Base-by-base conservation (phyloP, 805 yeast genomes). In the Lipomyces starkeyi region DNA sequence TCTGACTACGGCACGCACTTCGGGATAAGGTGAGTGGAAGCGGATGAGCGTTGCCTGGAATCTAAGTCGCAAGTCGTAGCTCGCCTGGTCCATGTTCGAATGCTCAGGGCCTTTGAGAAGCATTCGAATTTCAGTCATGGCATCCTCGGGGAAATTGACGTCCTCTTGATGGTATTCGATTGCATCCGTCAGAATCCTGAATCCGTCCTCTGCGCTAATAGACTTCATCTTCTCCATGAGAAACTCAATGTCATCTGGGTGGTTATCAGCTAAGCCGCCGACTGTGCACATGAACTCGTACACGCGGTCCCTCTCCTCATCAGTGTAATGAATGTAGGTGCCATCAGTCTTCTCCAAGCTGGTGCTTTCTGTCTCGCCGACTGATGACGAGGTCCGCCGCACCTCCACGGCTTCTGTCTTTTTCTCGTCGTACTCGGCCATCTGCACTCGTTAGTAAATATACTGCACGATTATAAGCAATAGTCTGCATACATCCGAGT, bases 1-100 rank as follows among this genome's bases (percentile, higher is more conserved):
- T 40, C 81, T 83, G 9, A 83, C 82, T 27, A 86, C 83, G 14
- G 87, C 83, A 57, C 87, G 73, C 34, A 85, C 84, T 73, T 84
- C 87, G 5, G 87, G 85, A 66, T 84, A 84, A 7, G 67, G 61
- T 17, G 70, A 66, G n/a, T 59, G 29, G 35, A 43, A 62, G 25
- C 56, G 9, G 52, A 63, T 63, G 32, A 66, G 34, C n/a, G 64
- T 59, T 22, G 68, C 68, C 55, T 64, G 43, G 20, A 64, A 25
- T 52, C 64, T 14, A 4, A 62, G n/a, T 17, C 58, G 64, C 22
- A 64, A 58, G 22, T 64, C 64, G 17, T 63, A 64, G 9, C 13
- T 20, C 17, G 58, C 64, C 27, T 22, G 22, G 25, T 56, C 55
- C 53, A n/a, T 59, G 9, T 29, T 37, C n/a, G 73, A 67, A 64